Evolutionary conservation across 768 basidiomycete species (phyloP).

Genomic region (Trametes cubensis): DNA sequence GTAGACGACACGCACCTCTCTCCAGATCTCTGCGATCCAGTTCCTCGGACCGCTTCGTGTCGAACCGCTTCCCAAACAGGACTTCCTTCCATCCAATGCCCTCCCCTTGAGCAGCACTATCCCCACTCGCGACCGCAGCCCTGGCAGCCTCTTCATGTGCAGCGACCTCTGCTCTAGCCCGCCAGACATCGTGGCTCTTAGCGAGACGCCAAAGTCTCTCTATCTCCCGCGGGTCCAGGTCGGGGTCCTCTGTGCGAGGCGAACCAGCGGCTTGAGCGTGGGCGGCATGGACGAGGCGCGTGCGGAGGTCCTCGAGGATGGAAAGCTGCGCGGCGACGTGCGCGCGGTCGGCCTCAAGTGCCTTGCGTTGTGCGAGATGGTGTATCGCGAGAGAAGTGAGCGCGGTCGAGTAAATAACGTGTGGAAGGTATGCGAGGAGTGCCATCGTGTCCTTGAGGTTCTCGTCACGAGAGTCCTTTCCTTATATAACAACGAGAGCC

Average conservation of each 20-base stretch:
- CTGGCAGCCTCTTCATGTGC: slow-evolving; percentile 4
- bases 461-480: not conserved
- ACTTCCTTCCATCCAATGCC: slow-evolving; percentile 36
- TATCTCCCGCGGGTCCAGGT: slow-evolving; percentile 54
- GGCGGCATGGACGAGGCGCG: slow-evolving; percentile 50
- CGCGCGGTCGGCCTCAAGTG: slow-evolving; percentile 54
- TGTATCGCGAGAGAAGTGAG: slow-evolving; percentile 71
- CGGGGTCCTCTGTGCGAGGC: not conserved
- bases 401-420: slow-evolving; percentile 65
- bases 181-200: slow-evolving; percentile 31
- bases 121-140: not conserved
- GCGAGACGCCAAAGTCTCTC: slow-evolving; percentile 58
- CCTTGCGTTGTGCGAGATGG: slow-evolving; percentile 55
- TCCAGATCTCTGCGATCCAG: slow-evolving; percentile 33
- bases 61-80: slow-evolving; percentile 30
- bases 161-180: slow-evolving; percentile 12
- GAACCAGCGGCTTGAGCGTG: not conserved
- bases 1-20: slow-evolving; percentile 26
- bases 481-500: too few relatives aligned
- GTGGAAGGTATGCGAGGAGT: slow-evolving; percentile 53
- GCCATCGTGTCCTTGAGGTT: slow-evolving; percentile 19
- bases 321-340: slow-evolving; percentile 59
- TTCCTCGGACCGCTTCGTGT: slow-evolving; percentile 23
- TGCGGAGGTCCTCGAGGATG: slow-evolving; percentile 61
- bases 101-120: not conserved